Base-by-base conservation (phyloP, 2,329 filamentous ascomycete genomes). In the Aureobasidium melanogenum region DNA sequence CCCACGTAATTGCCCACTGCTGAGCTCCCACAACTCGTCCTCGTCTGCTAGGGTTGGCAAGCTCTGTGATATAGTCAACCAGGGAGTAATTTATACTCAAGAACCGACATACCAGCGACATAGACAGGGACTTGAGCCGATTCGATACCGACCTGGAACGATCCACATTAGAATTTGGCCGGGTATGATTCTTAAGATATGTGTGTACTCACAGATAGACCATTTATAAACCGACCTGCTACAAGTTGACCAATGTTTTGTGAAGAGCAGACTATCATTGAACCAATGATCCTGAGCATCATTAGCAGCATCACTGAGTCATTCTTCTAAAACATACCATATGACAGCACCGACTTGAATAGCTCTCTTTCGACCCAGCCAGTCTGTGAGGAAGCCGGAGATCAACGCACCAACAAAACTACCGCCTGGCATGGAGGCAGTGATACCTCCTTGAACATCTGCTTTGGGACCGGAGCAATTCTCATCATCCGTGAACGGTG, bases 171-270 rank as follows among this genome's bases (percentile, higher is more conserved):
- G 39, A 22, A 12, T 5, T 24, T 43, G 2, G 9, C 3, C 15
- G 30, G 2, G 19, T 10, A 12, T 22, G 19, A 12, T 5, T 3
- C 19, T 22, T 9, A 3, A 22, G 9, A 22, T n/a, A 5, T 22
- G 6, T 12, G 17, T 5, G 19, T 10, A 43, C 39, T 17, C n/a
- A 91, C 86, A 61, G 84, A 85, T 65, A 91, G 68, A 43, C 88
- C 88, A 64, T 88, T 86, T 71, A 91, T 83, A 64, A 87, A 76
- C 63, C 88, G 84, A 3, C 88, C 88, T 2, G 82, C 81, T 62
- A 88, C 84, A 19, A 92, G 79, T 86, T 91, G 89, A 34, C 76
- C 80, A 44, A 91, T 82, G 67, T 85, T 84, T 67, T 86, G 81
- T 1, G 87, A 72, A 1, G 85, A 82, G 51, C 81, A 82, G 68